A percentile compares a stretch with the other conserved stretches of the same genome.
Evolutionary conservation across 2,329 filamentous ascomycete genomes (phyloP).

Genomic region (Madurella mycetomatis): DNA sequence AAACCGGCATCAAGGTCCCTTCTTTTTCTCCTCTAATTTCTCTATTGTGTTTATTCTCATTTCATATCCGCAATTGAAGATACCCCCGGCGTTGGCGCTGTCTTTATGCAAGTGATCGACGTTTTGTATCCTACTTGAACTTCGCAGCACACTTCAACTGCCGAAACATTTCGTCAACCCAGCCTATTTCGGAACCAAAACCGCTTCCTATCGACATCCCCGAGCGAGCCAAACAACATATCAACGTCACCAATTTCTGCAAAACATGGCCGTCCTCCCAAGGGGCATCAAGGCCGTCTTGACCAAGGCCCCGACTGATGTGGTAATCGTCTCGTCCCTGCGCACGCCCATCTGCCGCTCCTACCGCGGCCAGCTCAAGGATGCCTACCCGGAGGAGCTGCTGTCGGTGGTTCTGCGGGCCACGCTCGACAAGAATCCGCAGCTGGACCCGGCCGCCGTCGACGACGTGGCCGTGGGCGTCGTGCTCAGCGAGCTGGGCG

Average conservation of each 20-base stretch:
- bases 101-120: background rate
- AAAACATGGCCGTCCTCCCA: conserved; percentile 35
- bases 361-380: conserved; percentile 77
- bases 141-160: background rate
- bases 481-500: conserved; percentile 85
- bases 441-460: conserved; percentile 63
- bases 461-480: conserved; percentile 84
- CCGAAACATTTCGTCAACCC: conserved; percentile 5
- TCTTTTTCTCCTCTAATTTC: conserved; percentile 3
- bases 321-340: conserved; percentile 85
- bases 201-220: background rate
- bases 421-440: conserved; percentile 67
- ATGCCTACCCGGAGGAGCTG: conserved; percentile 87
- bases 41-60: background rate
- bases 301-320: conserved; percentile 71
- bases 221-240: background rate
- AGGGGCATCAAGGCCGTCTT: conserved; percentile 73
- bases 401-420: conserved; percentile 63
- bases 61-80: conserved; percentile 3
- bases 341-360: conserved; percentile 82
- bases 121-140: background rate
- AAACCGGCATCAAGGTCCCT: background rate
- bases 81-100: conserved; percentile 4
- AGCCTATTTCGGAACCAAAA: background rate
- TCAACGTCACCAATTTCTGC: background rate